phyloP scores from a whole-genome alignment of 1,139 yeast species.

The Diutina catenulata region DNA sequence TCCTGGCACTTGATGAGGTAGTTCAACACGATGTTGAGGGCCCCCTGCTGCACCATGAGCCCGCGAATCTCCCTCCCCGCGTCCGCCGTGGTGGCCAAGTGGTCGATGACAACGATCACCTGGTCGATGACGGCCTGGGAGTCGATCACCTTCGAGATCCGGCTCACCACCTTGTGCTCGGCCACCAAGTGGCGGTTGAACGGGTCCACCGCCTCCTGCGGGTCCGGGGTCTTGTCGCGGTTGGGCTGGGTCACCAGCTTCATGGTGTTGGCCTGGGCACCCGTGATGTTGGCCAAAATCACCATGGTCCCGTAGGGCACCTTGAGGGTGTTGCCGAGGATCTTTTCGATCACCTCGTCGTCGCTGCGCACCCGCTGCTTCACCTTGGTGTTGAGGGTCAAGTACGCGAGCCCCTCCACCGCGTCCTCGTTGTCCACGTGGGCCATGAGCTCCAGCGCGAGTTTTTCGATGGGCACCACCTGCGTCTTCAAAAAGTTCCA shows the following conservation, averaged over 20 bases:
- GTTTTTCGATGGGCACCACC: slow-evolving; percentile 8
- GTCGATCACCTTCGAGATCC: not conserved
- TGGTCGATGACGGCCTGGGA: not conserved
- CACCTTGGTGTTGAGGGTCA: slow-evolving; percentile 8
- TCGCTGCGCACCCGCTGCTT: slow-evolving; percentile 8
- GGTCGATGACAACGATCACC: slow-evolving; percentile 7
- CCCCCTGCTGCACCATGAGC: slow-evolving; percentile 38
- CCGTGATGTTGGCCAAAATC: slow-evolving; percentile 8
- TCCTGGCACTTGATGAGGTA: slow-evolving; percentile 24
- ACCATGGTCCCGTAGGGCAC: slow-evolving; percentile 9
- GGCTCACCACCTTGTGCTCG: not conserved
- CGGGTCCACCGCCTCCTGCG: slow-evolving; percentile 7
- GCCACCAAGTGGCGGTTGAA: slow-evolving; percentile 5
- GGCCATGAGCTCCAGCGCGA: slow-evolving; percentile 6
- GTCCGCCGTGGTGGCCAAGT: slow-evolving; percentile 14
- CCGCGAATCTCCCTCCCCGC: slow-evolving; percentile 17
- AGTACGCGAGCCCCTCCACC: slow-evolving; percentile 9
- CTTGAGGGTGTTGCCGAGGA: slow-evolving; percentile 8
- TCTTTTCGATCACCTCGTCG: slow-evolving; percentile 7
- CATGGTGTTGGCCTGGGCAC: slow-evolving; percentile 12
- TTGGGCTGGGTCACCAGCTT: slow-evolving; percentile 16
- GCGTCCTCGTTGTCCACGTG: slow-evolving; percentile 4
- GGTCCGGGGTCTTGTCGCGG: slow-evolving; percentile 13
- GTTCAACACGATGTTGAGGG: slow-evolving; percentile 23
- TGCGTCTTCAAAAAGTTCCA: slow-evolving; percentile 11